Evolutionary conservation across 441 rosid species (phyloP).

Genomic region (Hypseocharis bilobata): DNA sequence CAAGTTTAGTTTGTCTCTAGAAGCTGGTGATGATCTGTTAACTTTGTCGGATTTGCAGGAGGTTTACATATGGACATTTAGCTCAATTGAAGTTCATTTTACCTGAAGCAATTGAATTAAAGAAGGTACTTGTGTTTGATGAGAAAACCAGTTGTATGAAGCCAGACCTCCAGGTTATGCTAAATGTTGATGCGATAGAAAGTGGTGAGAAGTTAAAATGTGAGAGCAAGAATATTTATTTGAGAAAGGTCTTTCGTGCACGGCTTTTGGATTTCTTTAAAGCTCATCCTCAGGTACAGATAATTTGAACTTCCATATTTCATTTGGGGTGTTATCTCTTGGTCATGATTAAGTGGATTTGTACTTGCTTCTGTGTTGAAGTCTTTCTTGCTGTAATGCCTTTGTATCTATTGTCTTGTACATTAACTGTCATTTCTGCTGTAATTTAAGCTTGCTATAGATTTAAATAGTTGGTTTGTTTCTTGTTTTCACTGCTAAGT

Average conservation of each 20-base stretch:
- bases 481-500: too few relatives aligned
- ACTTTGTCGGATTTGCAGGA: constrained; percentile 36
- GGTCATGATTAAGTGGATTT: background rate
- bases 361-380: background rate
- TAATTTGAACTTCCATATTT: background rate
- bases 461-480: background rate
- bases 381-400: background rate
- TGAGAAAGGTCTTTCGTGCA: constrained; percentile 49
- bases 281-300: constrained; percentile 55
- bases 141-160: constrained; percentile 66
- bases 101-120: constrained; percentile 66
- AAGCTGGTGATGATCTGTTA: background rate
- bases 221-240: constrained; percentile 31
- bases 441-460: background rate
- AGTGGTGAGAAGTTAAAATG: constrained; percentile 27
- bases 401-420: too few relatives aligned
- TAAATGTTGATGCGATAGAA: constrained; percentile 44
- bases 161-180: constrained; percentile 57
- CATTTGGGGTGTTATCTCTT: background rate
- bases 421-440: background rate
- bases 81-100: constrained; percentile 62
- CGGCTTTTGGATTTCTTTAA: constrained; percentile 47
- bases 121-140: constrained; percentile 42
- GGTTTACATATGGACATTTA: constrained; percentile 59
- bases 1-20: too few relatives aligned